phyloP scores from a whole-genome alignment of 2,329 filamentous ascomycete species.

The Colletotrichum ledebouriae region DNA sequence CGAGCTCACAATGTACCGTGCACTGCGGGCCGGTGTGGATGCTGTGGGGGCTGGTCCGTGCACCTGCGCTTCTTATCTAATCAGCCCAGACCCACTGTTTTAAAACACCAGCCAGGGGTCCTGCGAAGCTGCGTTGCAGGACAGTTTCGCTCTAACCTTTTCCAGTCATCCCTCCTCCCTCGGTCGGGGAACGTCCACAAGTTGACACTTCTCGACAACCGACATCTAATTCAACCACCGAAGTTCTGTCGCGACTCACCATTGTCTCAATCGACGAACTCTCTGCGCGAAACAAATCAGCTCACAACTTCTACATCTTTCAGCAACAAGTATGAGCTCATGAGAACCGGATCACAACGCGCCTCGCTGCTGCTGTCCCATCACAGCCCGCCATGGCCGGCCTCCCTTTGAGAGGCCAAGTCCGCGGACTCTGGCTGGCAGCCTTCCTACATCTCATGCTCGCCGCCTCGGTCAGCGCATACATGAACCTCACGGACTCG shows the following conservation, averaged over 20 bases:
- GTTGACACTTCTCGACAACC: conserved; percentile 39
- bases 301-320: not conserved
- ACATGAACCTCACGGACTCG: conserved; percentile 70
- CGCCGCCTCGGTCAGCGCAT: conserved; percentile 47
- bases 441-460: conserved; percentile 44
- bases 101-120: conserved; percentile 29
- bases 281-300: not conserved
- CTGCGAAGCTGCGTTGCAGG: conserved; percentile 32
- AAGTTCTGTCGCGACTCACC: conserved; percentile 25
- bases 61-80: conserved; percentile 24
- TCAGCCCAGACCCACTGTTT: conserved; percentile 6
- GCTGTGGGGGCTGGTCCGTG: not conserved
- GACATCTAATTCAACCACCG: conserved; percentile 16
- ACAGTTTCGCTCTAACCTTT: conserved; percentile 41
- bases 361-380: conserved; percentile 19
- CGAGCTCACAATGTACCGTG: not conserved
- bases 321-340: conserved; percentile 36
- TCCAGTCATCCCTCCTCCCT: conserved; percentile 27
- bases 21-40: conserved; percentile 23
- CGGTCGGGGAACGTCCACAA: conserved; percentile 32
- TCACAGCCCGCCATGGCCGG: conserved; percentile 37
- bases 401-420: conserved; percentile 38
- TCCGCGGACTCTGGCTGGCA: conserved; percentile 34
- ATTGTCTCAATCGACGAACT: not conserved
- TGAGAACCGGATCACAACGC: conserved; percentile 25